These are phyloP conservation scores for Lolium multiflorum DNA, from an alignment of 176 grass and related monocot species.

Conservation along the genomic window DNA sequence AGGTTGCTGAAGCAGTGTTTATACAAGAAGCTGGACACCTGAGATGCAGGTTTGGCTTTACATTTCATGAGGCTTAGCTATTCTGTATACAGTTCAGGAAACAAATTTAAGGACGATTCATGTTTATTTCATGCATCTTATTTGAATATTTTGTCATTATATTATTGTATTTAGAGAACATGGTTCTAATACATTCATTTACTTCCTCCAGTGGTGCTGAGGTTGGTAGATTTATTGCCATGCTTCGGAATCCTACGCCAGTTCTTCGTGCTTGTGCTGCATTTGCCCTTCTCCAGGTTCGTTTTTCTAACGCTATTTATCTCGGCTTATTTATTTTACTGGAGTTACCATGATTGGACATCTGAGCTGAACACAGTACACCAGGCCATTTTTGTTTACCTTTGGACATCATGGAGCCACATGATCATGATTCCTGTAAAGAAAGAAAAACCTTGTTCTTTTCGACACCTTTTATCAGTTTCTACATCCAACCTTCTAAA, in stretches of 20 bases:
- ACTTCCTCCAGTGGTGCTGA: constrained; percentile 74
- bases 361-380: background rate
- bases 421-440: constrained; percentile 5
- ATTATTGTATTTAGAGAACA: constrained; percentile 31
- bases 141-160: constrained; percentile 19
- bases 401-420: constrained; percentile 17
- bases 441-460: background rate
- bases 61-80: constrained; percentile 27
- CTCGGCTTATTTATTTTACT: constrained; percentile 6
- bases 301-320: constrained; percentile 39
- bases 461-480: background rate
- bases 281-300: constrained; percentile 99
- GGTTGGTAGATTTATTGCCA: constrained; percentile 92
- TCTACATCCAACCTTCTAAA: constrained; percentile 4
- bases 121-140: constrained; percentile 28
- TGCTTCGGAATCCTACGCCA: constrained; percentile 85
- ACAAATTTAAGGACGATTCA: background rate
- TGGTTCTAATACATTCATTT: constrained; percentile 41
- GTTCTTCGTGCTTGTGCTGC: constrained; percentile 97
- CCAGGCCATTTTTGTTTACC: background rate
- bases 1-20: constrained; percentile 80
- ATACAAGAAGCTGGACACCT: constrained; percentile 98
- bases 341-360: constrained; percentile 1
- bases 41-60: constrained; percentile 89
- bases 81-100: constrained; percentile 11